Evolutionary conservation across 768 basidiomycete genomes (phyloP), one percentile per base, ranked within the genome.

Genomic region (Lactifluus pinguis): DNA sequence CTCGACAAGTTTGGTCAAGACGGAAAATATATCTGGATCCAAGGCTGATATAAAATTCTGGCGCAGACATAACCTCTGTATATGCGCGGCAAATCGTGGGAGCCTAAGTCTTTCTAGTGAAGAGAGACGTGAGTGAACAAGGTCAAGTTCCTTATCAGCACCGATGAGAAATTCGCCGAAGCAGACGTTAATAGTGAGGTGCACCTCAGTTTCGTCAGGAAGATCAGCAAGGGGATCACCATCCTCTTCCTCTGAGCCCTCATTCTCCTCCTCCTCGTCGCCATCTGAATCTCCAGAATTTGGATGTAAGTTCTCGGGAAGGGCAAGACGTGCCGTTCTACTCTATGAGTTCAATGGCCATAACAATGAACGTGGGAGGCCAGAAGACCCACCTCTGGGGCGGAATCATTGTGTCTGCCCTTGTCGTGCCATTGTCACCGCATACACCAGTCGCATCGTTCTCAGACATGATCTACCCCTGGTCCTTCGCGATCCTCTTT

Each of bases 161-260:
- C 55, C 48, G n/a, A 53, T 57, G 30, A 64, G 58, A 47, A 21
- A 34, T 47, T 13, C 9, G n/a, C 10, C 13, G 29, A 19, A 8
- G 29, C 38, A 36, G 21, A 53, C 34, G 48, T 52, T 41, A 44
- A 9, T 11, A 42, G n/a, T 9, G 53, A 41, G 34, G 30, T 83
- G 65, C 67, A 91, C 93, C 72, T 92, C 85, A 2, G 88, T 89
- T 39, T 94, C 86, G 60, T 92, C 89, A 2, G 93, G 91, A 63
- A 88, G 85, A 65, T 86, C 86, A 53, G 77, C 83, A 21, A 95
- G 74, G 11, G 87, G 82, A 69, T 94, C 79, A n/a, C 73, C 72
- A 36, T 69, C 64, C 38, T 71, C 71, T 11, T 64, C 69, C 29
- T 69, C 69, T 9, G 67, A 68, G 15, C 55, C 66, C 11, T 69